These are phyloP conservation scores for Talaromyces marneffei DNA, from an alignment of 2,329 filamentous ascomycete species.

Conservation along the genomic window DNA sequence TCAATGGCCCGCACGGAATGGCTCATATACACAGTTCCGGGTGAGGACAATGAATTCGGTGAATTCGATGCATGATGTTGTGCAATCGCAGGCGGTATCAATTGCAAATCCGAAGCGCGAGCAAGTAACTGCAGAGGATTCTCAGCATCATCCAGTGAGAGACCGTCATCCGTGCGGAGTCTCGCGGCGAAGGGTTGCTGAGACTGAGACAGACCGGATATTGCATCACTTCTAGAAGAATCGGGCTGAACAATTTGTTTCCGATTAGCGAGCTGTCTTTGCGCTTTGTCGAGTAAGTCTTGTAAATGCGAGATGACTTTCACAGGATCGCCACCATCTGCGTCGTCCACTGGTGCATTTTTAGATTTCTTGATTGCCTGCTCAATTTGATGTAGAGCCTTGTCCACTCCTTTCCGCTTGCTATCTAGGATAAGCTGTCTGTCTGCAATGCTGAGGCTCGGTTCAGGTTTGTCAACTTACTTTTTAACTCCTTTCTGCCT, in stretches of 20 bases:
- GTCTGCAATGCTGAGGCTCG: not conserved
- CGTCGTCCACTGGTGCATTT: slow-evolving; percentile 30
- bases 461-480: slow-evolving; percentile 42
- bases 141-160: slow-evolving; percentile 66
- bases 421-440: slow-evolving; percentile 35
- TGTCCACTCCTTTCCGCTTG: slow-evolving; percentile 68
- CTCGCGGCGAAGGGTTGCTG: slow-evolving; percentile 17
- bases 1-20: slow-evolving; percentile 38
- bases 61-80: slow-evolving; percentile 18
- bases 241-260: not conserved
- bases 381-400: slow-evolving; percentile 68
- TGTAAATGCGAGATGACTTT: slow-evolving; percentile 43
- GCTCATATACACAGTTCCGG: slow-evolving; percentile 28
- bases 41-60: slow-evolving; percentile 33
- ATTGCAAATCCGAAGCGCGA: slow-evolving; percentile 62
- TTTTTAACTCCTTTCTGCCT: slow-evolving; percentile 73
- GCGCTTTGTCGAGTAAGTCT: slow-evolving; percentile 47
- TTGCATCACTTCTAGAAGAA: slow-evolving; percentile 16
- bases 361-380: slow-evolving; percentile 58
- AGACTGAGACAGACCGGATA: slow-evolving; percentile 21
- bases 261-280: slow-evolving; percentile 26
- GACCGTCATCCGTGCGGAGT: slow-evolving; percentile 43
- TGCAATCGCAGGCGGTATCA: slow-evolving; percentile 37
- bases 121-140: slow-evolving; percentile 69
- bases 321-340: slow-evolving; percentile 39